Evolutionary conservation across 2,329 filamentous ascomycete genomes (phyloP), one percentile per base, ranked within the genome.

Genomic region (Xylariaceae sp.): DNA sequence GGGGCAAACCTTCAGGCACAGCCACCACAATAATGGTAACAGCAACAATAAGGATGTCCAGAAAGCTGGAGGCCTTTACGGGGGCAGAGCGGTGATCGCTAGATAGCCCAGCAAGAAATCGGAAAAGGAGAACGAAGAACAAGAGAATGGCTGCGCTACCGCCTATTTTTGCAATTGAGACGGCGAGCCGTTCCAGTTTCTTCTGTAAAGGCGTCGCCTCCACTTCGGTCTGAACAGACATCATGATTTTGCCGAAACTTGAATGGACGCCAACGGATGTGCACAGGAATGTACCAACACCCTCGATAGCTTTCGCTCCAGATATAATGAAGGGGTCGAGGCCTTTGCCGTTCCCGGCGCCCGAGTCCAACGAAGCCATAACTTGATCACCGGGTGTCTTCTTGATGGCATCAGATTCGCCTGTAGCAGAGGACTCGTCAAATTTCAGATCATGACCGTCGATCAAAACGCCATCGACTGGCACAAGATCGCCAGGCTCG

Each of bases 101-200:
- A 3, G 82, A 81, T 6, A 92, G 78, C 16, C 81, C 74, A 26
- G 83, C 88, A 19, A 90, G 73, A 69, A 92, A 94, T 66, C 91
- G 89, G 78, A 93, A 92, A 67, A 93, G 85, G 6, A 92, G 78
- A 6, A 92, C 88, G 46, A 92, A 77, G 69, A 94, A 94, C n/a
- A 94, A 79, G 8, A 93, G 74, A 14, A 91, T 75, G 51, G 89
- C 90, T 43, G 90, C 87, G 58, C 84, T 84, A 64, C 87, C 85
- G 14, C 82, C 81, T 46, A 83, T 71, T 64, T 80, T 79, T 6
- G 80, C 79, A 40, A 84, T 83, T 31, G 74, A 73, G 49, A 82
- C 76, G 21, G 82, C 81, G 19, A 84, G 74, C 34, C 70, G 66
- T 50, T 80, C 78, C 3, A 84, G 75, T 66, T 84, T 84, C 64